Evolutionary conservation across 352 stramenopile species (phyloP).

Genomic region (Phytophthora europaea): DNA sequence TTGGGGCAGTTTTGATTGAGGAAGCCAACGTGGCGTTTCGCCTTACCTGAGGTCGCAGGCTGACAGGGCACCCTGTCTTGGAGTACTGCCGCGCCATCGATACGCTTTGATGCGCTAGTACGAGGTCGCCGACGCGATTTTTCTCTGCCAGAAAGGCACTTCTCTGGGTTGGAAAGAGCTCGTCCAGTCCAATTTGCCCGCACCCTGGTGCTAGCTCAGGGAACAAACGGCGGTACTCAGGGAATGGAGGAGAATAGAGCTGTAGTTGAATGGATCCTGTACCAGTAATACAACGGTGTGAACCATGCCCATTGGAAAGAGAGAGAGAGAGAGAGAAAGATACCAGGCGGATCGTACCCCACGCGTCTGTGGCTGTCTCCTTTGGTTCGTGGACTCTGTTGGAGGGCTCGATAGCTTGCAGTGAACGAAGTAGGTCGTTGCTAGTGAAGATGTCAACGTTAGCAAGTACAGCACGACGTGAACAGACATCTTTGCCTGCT

Average conservation of each 20-base stretch:
- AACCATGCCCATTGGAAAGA: not conserved
- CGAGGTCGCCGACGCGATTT: conserved; percentile 70
- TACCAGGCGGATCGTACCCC: conserved; percentile 30
- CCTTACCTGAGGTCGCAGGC: conserved; percentile 59
- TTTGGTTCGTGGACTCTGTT: conserved; percentile 46
- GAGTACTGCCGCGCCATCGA: conserved; percentile 82
- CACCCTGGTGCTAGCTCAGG: conserved; percentile 57
- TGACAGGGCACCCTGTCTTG: conserved; percentile 76
- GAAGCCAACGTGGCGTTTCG: not conserved
- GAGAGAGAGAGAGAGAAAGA: not conserved
- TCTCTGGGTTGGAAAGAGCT: conserved; percentile 63
- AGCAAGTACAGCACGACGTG: not conserved
- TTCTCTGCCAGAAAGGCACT: conserved; percentile 72
- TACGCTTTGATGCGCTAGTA: conserved; percentile 67
- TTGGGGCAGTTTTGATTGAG: not conserved
- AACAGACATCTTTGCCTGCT: not conserved
- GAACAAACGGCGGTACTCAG: conserved; percentile 58
- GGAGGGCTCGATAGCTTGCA: conserved; percentile 67
- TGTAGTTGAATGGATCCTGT: conserved; percentile 73
- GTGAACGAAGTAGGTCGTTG: conserved; percentile 66
- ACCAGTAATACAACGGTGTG: conserved; percentile 7
- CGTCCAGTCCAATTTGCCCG: conserved; percentile 77
- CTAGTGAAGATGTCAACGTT: conserved; percentile 26
- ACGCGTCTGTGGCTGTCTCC: conserved; percentile 28
- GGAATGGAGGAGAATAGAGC: conserved; percentile 51